Conservation (phyloP, 371 early-diverging fungal species). For the Dipsacomyces acuminosporus region DNA sequence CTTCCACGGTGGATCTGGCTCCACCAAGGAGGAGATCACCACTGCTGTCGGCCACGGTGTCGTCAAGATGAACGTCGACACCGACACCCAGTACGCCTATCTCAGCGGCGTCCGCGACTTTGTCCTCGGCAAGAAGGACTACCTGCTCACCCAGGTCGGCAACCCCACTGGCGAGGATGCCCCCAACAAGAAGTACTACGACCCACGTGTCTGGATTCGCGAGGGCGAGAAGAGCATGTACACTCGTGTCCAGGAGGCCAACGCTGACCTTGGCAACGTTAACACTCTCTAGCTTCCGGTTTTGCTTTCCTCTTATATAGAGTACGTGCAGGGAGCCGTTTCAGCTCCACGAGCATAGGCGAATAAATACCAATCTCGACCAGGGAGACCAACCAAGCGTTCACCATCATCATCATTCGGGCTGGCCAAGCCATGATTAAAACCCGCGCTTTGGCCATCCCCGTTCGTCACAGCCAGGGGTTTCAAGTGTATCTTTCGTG, state of each 20-base stretch:
- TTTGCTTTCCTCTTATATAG: no score
- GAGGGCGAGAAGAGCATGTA: slow-evolving; percentile 80
- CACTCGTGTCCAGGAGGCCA: slow-evolving; percentile 73
- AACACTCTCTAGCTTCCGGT: slow-evolving; percentile 63
- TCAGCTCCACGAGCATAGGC: no score
- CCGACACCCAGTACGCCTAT: slow-evolving; percentile 83
- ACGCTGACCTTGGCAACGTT: slow-evolving; percentile 71
- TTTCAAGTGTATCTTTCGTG: no score
- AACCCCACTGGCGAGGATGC: slow-evolving; percentile 83
- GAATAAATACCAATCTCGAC: no score
- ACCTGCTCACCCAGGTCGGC: slow-evolving; percentile 84
- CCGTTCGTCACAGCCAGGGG: no score
- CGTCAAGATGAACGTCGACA: slow-evolving; percentile 94
- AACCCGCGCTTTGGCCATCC: no score
- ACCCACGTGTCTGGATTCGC: slow-evolving; percentile 85
- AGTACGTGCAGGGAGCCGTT: no score
- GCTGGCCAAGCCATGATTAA: no score
- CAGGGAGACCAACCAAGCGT: no score
- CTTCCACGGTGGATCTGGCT: slow-evolving; percentile 93
- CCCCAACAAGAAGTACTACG: slow-evolving; percentile 93
- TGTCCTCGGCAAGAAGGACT: slow-evolving; percentile 65
- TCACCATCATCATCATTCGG: no score
- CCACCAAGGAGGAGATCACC: slow-evolving; percentile 71
- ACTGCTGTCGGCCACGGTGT: slow-evolving; percentile 79
- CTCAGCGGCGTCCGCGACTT: slow-evolving; percentile 68